Percentiles rank a stretch among this genome's conserved stretches.
phyloP scores from a whole-genome alignment of 345 rosid genomes.

The Eucalyptus curtisii region DNA sequence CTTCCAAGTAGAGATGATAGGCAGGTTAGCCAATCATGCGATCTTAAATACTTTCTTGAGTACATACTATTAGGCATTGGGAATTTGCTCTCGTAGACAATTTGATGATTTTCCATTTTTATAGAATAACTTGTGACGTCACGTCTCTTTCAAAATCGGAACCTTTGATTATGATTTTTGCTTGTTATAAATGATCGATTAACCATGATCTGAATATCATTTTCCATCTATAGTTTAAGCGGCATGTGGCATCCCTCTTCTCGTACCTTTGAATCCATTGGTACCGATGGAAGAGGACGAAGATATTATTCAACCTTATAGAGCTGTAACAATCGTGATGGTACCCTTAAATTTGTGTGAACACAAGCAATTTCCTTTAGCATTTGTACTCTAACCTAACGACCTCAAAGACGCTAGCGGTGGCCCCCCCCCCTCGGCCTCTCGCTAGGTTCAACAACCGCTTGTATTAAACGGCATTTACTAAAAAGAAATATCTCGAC shows the following conservation, averaged over 20 bases:
- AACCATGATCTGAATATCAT: accelerated
- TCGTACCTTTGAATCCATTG: not conserved
- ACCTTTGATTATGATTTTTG: not conserved
- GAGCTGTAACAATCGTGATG: not conserved
- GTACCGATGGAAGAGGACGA: accelerated
- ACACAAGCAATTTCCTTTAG: not conserved
- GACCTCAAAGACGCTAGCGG: not conserved
- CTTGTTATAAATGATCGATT: accelerated
- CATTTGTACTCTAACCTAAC: not conserved
- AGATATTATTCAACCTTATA: not conserved
- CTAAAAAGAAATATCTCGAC: not conserved
- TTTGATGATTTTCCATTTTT: not conserved
- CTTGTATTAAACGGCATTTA: too few species aligned
- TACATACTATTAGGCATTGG: not conserved
- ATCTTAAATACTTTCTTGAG: not conserved
- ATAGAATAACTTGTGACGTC: not conserved
- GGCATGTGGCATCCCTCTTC: accelerated
- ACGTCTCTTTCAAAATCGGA: accelerated
- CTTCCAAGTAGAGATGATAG: not conserved
- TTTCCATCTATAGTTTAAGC: not conserved
- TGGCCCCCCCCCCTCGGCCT: not conserved
- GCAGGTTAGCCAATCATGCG: not conserved
- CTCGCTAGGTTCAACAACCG: not conserved
- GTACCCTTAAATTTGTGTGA: not conserved
- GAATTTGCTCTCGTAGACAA: not conserved